Evolutionary conservation across 108 stramenopile species (phyloP).

Genomic region (Cyclotella choctawhatcheeana): DNA sequence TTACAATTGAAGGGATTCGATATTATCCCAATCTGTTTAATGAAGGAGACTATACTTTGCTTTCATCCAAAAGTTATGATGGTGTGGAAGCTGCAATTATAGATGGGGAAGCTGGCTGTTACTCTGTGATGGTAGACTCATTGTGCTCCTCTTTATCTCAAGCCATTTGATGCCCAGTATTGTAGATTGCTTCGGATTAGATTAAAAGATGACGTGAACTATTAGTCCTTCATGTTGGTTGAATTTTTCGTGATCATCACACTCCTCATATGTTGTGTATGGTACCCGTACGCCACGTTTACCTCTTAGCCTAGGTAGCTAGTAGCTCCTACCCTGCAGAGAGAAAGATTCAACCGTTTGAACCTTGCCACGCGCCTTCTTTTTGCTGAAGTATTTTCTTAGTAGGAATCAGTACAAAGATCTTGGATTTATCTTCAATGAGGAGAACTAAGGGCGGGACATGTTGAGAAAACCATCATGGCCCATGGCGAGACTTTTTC

Average conservation of each 20-base stretch:
- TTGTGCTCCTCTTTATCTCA: neutral
- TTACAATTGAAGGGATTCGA: slow-evolving; percentile 74
- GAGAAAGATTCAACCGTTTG: too few relatives aligned
- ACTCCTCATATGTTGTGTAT: too few relatives aligned
- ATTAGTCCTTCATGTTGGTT: too few relatives aligned
- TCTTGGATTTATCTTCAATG: neutral
- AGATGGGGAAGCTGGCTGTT: neutral
- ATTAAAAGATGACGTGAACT: too few relatives aligned
- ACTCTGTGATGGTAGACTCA: neutral
- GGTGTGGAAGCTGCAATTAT: neutral
- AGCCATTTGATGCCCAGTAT: too few relatives aligned
- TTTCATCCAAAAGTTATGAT: slow-evolving; percentile 6
- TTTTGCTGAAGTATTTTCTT: neutral
- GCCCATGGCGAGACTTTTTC: neutral
- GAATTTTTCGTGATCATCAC: too few relatives aligned
- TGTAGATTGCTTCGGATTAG: too few relatives aligned
- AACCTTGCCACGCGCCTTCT: neutral
- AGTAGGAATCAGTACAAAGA: neutral
- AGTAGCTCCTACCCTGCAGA: too few relatives aligned
- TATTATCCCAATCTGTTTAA: slow-evolving; percentile 86
- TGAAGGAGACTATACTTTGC: slow-evolving; percentile 17
- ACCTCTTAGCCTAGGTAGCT: too few relatives aligned
- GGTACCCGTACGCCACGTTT: too few relatives aligned
- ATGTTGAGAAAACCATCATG: neutral
- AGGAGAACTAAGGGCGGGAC: neutral